These are phyloP conservation scores for Pseudogymnoascus sp. DNA, from an alignment of 2,329 filamentous ascomycete genomes.

Conservation along the genomic window DNA sequence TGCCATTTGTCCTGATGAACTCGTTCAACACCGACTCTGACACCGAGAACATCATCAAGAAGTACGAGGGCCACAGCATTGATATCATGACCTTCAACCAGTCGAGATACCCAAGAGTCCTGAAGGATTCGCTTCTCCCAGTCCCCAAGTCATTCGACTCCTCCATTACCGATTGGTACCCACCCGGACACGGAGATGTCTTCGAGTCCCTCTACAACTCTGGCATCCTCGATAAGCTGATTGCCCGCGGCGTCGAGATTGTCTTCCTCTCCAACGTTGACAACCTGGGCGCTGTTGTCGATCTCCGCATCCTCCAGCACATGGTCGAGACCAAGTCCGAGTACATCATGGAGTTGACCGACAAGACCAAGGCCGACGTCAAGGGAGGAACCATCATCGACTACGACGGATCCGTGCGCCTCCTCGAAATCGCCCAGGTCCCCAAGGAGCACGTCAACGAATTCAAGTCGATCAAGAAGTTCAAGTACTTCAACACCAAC, in stretches of 20 bases:
- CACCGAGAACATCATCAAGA: slow-evolving; percentile 99
- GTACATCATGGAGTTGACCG: slow-evolving; percentile 99
- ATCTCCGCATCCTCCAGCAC: slow-evolving; percentile 96
- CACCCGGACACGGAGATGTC: slow-evolving; percentile 96
- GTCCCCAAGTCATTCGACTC: slow-evolving; percentile 86
- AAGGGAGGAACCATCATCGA: slow-evolving; percentile 99
- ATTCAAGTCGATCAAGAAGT: slow-evolving; percentile 99
- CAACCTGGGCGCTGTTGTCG: slow-evolving; percentile 95
- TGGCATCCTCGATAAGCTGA: slow-evolving; percentile 90
- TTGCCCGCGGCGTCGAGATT: slow-evolving; percentile 91
- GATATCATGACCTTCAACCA: slow-evolving; percentile 99
- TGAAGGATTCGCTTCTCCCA: slow-evolving; percentile 95
- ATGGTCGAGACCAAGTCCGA: slow-evolving; percentile 96
- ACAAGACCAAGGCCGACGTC: slow-evolving; percentile 99
- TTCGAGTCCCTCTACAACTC: slow-evolving; percentile 99
- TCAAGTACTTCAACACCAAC: slow-evolving; percentile 99
- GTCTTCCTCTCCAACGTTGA: slow-evolving; percentile 99
- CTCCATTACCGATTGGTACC: slow-evolving; percentile 94
- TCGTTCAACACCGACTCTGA: slow-evolving; percentile 99
- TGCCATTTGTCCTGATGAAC: slow-evolving; percentile 99
- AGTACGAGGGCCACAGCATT: slow-evolving; percentile 99
- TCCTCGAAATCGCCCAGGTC: slow-evolving; percentile 97
- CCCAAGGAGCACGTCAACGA: slow-evolving; percentile 99
- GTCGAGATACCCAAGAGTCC: slow-evolving; percentile 93
- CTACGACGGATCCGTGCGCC: slow-evolving; percentile 92